Conservation (phyloP, 2,329 filamentous ascomycete genomes). For the Claviceps spartinae region DNA sequence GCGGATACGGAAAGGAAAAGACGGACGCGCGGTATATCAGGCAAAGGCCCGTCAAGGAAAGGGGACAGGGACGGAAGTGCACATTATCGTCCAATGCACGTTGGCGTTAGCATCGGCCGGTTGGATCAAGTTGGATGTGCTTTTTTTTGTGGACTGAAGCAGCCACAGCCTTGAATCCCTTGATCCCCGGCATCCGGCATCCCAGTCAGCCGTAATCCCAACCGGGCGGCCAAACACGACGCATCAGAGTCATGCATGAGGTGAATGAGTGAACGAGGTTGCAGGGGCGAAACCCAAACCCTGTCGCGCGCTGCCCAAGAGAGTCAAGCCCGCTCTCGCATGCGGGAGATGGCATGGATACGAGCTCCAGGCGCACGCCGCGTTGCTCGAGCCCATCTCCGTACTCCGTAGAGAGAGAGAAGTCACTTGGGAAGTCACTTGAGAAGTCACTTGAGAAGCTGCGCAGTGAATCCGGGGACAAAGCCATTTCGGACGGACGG, state of each 20-base stretch:
- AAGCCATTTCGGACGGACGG: too few species aligned
- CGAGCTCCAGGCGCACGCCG: too few species aligned
- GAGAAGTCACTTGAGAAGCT: too few species aligned
- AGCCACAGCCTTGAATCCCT: background rate
- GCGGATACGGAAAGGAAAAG: background rate
- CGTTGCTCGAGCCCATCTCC: too few species aligned
- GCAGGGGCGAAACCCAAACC: background rate
- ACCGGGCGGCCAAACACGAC: background rate
- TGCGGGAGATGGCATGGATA: too few species aligned
- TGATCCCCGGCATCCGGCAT: background rate
- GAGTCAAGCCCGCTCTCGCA: too few species aligned
- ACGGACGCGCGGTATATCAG: constrained; percentile 7
- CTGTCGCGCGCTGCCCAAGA: background rate
- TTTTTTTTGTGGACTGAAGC: background rate
- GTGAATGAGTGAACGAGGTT: background rate
- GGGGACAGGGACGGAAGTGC: background rate
- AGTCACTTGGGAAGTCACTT: background rate
- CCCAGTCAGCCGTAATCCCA: background rate
- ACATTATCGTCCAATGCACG: background rate
- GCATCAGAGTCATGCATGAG: background rate
- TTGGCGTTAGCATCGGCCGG: background rate
- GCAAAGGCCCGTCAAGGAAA: constrained; percentile 5
- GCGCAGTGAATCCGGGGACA: background rate
- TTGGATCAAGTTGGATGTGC: background rate
- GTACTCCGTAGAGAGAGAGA: too few species aligned